Evolutionary conservation across 139 green algal species (phyloP), one percentile per base, ranked within the genome.

Genomic region (Coelastrella sp.): DNA sequence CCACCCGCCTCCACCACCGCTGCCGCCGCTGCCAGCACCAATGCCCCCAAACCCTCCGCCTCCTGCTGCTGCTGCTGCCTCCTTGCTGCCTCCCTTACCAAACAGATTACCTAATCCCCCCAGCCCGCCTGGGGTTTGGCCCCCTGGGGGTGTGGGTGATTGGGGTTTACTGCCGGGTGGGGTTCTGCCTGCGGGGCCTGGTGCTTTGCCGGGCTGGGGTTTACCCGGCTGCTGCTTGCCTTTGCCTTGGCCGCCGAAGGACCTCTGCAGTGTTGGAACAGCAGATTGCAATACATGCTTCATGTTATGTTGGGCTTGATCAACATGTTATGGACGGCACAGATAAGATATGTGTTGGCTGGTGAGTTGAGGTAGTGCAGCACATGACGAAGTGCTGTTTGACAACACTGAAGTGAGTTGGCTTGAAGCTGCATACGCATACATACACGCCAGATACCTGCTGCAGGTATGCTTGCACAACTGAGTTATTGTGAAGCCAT

Each of bases 1-100:
- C 85, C 85, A 89, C 54, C 85, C 85, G 14, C 85, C 83, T 64
- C 83, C 85, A 61, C 84, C 84, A 64, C 85, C 85, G 16, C 85
- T 54, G 20, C 73, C 54, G 20, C 73, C n/a, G 20, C 58, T 57
- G 5, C 85, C 84, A 54, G 57, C 80, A 16, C 83, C 83, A 23
- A 80, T 16, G 7, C 22, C 59, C 47, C 83, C 83, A 80, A 88
- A 80, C 47, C 83, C 83, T 66, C 47, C 68, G 32, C 82, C 82
- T 13, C 82, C 82, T 7, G 61, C 82, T n/a, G 61, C 82, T 66
- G 82, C 82, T 54, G 56, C 82, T 59, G 82, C 7, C 7, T 23
- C 65, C 5, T 88, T 32, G 8, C 78, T 88, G 7, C 61, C 10
- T 58, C 65, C 82, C 82, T 78, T 78, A 60, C 78, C 59, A 32